These are phyloP conservation scores for Aotearoamyces nothofagi DNA, from an alignment of 2,329 filamentous ascomycete species.

Conservation along the genomic window DNA sequence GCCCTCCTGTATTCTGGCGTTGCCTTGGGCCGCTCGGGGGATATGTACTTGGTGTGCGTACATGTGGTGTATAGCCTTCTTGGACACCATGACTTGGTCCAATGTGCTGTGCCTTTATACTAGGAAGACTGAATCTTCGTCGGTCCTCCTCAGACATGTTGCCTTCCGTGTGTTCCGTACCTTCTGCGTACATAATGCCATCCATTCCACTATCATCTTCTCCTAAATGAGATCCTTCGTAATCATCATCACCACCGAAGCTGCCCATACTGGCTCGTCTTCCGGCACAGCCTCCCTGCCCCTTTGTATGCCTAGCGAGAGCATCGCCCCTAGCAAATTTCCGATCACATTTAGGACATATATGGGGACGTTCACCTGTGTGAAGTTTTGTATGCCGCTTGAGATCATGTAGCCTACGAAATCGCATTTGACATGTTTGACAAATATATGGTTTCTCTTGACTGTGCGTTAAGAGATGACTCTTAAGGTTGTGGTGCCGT, in stretches of 20 bases:
- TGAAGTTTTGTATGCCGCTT: conserved; percentile 95
- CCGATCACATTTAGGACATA: conserved; percentile 86
- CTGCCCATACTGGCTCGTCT: conserved; percentile 73
- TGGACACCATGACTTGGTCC: conserved; percentile 25
- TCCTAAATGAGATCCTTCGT: conserved; percentile 35
- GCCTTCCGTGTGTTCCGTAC: conserved; percentile 40
- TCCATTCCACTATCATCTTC: conserved; percentile 42
- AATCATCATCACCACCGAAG: conserved; percentile 67
- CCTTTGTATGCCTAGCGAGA: conserved; percentile 86
- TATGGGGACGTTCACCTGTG: conserved; percentile 88
- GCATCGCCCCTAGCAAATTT: conserved; percentile 94
- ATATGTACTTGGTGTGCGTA: conserved; percentile 61
- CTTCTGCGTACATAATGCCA: conserved; percentile 32
- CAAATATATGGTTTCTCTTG: conserved; percentile 97
- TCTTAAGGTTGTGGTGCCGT: conserved; percentile 93
- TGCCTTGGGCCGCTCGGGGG: conserved; percentile 47
- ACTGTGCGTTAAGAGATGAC: conserved; percentile 89
- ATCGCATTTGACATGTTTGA: conserved; percentile 82
- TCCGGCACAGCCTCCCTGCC: conserved; percentile 87
- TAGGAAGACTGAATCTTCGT: conserved; percentile 55
- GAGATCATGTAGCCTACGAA: conserved; percentile 82
- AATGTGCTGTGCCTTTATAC: conserved; percentile 59
- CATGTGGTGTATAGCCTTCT: conserved; percentile 33
- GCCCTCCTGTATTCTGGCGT: conserved; percentile 31
- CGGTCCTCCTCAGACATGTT: conserved; percentile 44